A percentile compares a stretch with the other conserved stretches of the same genome.
Conservation (phyloP, 2,329 filamentous ascomycete genomes). For the Fusarium sp. region DNA sequence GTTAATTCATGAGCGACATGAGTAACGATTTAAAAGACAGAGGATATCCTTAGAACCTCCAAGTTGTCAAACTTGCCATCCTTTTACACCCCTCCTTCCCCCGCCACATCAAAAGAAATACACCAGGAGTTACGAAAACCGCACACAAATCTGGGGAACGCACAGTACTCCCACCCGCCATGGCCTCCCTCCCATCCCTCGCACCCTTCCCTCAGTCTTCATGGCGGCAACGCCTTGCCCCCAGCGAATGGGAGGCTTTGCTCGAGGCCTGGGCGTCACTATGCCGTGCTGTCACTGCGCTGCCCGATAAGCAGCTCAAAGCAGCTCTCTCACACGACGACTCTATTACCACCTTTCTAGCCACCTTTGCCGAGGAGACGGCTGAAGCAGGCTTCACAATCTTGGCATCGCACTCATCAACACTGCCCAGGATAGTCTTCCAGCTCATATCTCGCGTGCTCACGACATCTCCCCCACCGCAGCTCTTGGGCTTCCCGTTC, state of each 20-base stretch:
- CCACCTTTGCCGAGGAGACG: conserved; percentile 75
- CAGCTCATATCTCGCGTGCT: conserved; percentile 74
- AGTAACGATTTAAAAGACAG: conserved; percentile 14
- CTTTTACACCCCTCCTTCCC: not conserved
- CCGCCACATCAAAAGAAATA: not conserved
- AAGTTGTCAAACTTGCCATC: not conserved
- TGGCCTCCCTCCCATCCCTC: conserved; percentile 76
- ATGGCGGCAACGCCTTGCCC: conserved; percentile 76
- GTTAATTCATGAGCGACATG: conserved; percentile 8
- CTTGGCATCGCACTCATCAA: conserved; percentile 55
- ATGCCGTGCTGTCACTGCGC: conserved; percentile 74
- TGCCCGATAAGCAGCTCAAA: conserved; percentile 71
- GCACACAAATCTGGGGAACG: conserved; percentile 3
- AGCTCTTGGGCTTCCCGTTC: conserved; percentile 76
- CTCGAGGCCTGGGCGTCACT: conserved; percentile 84
- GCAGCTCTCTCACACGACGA: conserved; percentile 68
- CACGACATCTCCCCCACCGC: conserved; percentile 55
- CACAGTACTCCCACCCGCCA: conserved; percentile 38
- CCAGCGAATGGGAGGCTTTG: conserved; percentile 83
- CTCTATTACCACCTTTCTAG: conserved; percentile 75
- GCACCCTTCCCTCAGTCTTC: conserved; percentile 81
- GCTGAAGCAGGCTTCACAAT: conserved; percentile 54
- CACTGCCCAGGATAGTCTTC: conserved; percentile 76
- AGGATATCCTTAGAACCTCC: not conserved
- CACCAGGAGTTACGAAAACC: not conserved